A percentile compares a stretch with the other conserved stretches of the same genome.
Conservation (phyloP, 2,329 filamentous ascomycete species). For the Alternaria atra region DNA sequence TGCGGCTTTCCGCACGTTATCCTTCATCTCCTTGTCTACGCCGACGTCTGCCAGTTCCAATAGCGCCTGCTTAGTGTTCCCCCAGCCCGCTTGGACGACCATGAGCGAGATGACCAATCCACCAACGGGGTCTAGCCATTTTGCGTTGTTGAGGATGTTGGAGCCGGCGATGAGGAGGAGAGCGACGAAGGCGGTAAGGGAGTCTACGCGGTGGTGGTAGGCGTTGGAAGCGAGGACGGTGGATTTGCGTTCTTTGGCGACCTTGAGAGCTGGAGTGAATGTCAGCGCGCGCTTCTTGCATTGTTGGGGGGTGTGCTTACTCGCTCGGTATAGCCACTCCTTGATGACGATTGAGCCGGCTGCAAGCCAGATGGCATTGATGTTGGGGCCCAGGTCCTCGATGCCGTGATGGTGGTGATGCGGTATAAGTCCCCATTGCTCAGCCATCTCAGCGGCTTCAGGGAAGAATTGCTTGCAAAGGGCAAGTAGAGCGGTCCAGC, state of each 20-base stretch:
- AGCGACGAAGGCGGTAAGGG: conserved; percentile 92
- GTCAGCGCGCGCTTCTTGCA: conserved; percentile 30
- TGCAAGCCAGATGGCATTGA: conserved; percentile 95
- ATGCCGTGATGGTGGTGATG: conserved; percentile 70
- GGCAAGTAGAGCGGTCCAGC: conserved; percentile 69
- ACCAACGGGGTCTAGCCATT: conserved; percentile 94
- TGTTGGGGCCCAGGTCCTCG: conserved; percentile 74
- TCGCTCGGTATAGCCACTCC: conserved; percentile 96
- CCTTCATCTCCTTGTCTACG: conserved; percentile 84
- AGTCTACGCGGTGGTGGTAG: conserved; percentile 95
- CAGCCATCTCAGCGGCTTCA: conserved; percentile 54
- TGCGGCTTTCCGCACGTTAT: conserved; percentile 72
- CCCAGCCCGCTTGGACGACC: conserved; percentile 88
- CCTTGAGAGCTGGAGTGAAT: conserved; percentile 80
- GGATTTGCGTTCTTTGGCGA: conserved; percentile 91
- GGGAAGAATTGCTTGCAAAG: conserved; percentile 62
- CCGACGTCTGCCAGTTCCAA: conserved; percentile 90
- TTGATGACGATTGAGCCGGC: conserved; percentile 90
- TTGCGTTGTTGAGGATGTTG: conserved; percentile 83
- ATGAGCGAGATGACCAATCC: conserved; percentile 91
- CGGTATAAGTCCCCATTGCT: conserved; percentile 55
- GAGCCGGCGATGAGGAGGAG: conserved; percentile 88
- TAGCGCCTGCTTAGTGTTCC: conserved; percentile 83
- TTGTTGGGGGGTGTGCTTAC: conserved; percentile 59
- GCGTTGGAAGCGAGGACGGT: conserved; percentile 96